These are phyloP conservation scores for Leucosporidium yakuticum DNA, from an alignment of 768 basidiomycete genomes.

Conservation along the genomic window DNA sequence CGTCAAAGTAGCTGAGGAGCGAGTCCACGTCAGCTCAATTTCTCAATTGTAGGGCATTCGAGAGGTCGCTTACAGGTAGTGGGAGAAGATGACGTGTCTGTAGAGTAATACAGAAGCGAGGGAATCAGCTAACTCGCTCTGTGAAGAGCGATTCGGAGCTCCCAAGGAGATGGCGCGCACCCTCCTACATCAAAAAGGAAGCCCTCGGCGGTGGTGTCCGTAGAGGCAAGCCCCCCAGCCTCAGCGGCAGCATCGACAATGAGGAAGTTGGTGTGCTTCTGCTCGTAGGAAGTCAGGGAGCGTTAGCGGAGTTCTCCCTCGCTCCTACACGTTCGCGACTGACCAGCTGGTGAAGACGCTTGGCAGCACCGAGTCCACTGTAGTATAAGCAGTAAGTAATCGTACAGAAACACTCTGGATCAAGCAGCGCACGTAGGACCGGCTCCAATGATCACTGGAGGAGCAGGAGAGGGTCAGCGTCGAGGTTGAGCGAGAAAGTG, in stretches of 20 bases:
- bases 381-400: neutral
- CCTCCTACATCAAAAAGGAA: conserved; percentile 46
- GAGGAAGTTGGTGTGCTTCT: conserved; percentile 40
- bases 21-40: neutral
- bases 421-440: conserved; percentile 6
- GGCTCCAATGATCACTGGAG: conserved; percentile 2
- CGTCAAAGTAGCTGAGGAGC: conserved; percentile 43
- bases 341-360: conserved; percentile 44
- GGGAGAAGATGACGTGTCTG: conserved; percentile 48
- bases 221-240: conserved; percentile 45
- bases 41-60: neutral
- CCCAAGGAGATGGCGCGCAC: conserved; percentile 4
- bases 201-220: conserved; percentile 44
- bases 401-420: too few relatives aligned
- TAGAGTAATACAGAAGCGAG: neutral
- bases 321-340: neutral
- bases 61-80: conserved; percentile 38
- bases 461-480: neutral
- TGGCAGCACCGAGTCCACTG: conserved; percentile 46
- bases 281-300: neutral
- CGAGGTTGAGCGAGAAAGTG: neutral
- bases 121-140: neutral
- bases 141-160: neutral
- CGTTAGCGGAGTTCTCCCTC: neutral
- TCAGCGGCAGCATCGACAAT: conserved; percentile 41